Base-by-base conservation (phyloP, 1,284 basidiomycete genomes). In the Amylostereum areolatum region DNA sequence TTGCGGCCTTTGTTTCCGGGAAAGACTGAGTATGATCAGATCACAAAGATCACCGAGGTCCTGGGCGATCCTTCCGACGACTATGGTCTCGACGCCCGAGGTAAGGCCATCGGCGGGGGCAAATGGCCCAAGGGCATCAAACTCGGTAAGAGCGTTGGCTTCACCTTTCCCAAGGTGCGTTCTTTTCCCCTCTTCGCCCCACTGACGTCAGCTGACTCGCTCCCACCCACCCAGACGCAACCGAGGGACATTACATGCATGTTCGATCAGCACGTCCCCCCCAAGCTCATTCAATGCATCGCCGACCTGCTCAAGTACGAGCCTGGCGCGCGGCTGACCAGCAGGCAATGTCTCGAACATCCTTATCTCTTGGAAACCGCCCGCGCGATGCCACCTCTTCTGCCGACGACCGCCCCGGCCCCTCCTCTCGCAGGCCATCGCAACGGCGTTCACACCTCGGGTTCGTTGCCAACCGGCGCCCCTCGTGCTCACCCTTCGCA, bases 1-100 rank as follows among this genome's bases (percentile, higher is more conserved):
- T 79, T 99, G 53, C 89, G 92, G 57, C 96, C 97, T 0, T 75
- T 99, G 29, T 99, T 99, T 66, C 96, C 97, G n/a, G 97, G 97
- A n/a, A 82, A 86, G 49, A 89, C 85, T 64, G 95, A 97, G 66
- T 77, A 93, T 45, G 96, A 99, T 70, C 97, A 99, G 67, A 85
- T 99, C 27, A 83, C 81, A 51, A 79, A 85, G 62, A 97, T 99
- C 51, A 91, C 87, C 59, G 88, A 96, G 54, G 75, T 95, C 10
- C 77, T 99, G 33, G 97, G 97, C n/a, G 91, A 98, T 66, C 96
- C 97, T 9, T 80, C 78, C 49, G 75, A 83, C 52, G 85, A 89
- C 47, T 93, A 97, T 64, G 92, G 92, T 10, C 56, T 75, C 4
- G 93, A 97, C 63, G 70, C 74, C 30, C 74, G 85, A 50, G 83